Evolutionary conservation across 495 filamentous ascomycete genomes (phyloP), one percentile per base, ranked within the genome.

Genomic region (Annulohypoxylon nitens): DNA sequence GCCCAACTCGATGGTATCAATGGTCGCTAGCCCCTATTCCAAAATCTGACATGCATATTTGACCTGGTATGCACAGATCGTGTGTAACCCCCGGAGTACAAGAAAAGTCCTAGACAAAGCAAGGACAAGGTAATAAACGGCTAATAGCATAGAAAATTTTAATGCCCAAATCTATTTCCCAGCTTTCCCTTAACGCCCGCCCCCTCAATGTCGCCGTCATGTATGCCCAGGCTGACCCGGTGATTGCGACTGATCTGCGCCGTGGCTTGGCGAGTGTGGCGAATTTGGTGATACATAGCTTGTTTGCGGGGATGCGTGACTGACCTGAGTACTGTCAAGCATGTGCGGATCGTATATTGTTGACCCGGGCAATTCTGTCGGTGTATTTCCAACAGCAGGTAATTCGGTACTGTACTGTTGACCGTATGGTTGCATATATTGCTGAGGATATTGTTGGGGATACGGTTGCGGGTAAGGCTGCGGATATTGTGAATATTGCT

Each of bases 331-430:
- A 7, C 72, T 64, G 53, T 71, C 72, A 9, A 75, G 67, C 9
- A 71, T 20, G 3, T 75, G 72, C 18, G 72, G 63, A 39, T 61
- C 66, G 62, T 72, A 61, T 54, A 67, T 70, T 20, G 50, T 71
- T 63, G 79, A 64, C 18, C 62, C 72, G 0, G 77, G 67, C 18
- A 77, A 61, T 34, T 79, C 77, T 20, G 70, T 67, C 16, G 70
- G 72, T 12, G 64, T 43, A 14, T 62, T 71, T 25, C 64, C 71
- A 9, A 41, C 33, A n/a, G 51, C 67, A 5, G 77, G 59, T 1
- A 79, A 45, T 36, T 79, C 77, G 11, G 67, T 64, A 34, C 64
- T 72, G 37, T 74, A 74, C 23, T 34, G 59, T 36, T 75, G 74
- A 3, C 67, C 53, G 25, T 74, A 70, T 10, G 55, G 73, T 18